A percentile compares a stretch with the other conserved stretches of the same genome.
These are phyloP conservation scores for Inga oerstediana DNA, from an alignment of 306 rosid genomes.

Conservation along the genomic window DNA sequence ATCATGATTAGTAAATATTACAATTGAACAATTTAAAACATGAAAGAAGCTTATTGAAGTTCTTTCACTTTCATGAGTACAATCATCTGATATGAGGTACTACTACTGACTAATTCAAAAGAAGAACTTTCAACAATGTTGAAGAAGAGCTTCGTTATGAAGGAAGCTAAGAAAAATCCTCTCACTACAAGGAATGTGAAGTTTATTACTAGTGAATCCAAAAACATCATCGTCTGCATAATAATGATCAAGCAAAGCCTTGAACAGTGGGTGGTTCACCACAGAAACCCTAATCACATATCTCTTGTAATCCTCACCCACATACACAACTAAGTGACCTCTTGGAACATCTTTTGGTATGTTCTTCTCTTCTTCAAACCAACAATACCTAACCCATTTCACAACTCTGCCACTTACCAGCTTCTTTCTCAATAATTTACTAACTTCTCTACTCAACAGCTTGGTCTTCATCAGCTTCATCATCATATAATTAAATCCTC, in stretches of 20 bases:
- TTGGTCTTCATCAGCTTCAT: slow-evolving; percentile 37
- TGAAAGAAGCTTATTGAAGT: not conserved
- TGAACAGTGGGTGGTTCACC: slow-evolving; percentile 62
- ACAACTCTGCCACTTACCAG: slow-evolving; percentile 18
- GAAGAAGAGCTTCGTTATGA: slow-evolving; percentile 32
- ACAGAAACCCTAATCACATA: slow-evolving; percentile 54
- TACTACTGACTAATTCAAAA: not conserved
- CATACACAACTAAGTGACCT: slow-evolving; percentile 72
- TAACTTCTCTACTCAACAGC: slow-evolving; percentile 27
- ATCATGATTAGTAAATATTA: too few relatives aligned
- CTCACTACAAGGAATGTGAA: slow-evolving; percentile 67
- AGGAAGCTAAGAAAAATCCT: slow-evolving; percentile 51
- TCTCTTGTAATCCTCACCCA: slow-evolving; percentile 70
- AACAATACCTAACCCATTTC: slow-evolving; percentile 33
- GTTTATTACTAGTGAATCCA: slow-evolving; percentile 53
- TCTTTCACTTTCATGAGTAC: not conserved
- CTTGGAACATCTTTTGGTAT: slow-evolving; percentile 72
- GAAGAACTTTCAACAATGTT: slow-evolving; percentile 16
- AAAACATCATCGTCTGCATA: slow-evolving; percentile 63
- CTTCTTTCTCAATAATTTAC: slow-evolving; percentile 38
- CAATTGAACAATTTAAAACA: not conserved
- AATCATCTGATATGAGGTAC: not conserved
- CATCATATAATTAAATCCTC: not conserved
- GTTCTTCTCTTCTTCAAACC: slow-evolving; percentile 1
- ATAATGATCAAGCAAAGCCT: slow-evolving; percentile 48